Conservation (phyloP, 1,284 basidiomycete species). For the Apiotrichum siamense region DNA sequence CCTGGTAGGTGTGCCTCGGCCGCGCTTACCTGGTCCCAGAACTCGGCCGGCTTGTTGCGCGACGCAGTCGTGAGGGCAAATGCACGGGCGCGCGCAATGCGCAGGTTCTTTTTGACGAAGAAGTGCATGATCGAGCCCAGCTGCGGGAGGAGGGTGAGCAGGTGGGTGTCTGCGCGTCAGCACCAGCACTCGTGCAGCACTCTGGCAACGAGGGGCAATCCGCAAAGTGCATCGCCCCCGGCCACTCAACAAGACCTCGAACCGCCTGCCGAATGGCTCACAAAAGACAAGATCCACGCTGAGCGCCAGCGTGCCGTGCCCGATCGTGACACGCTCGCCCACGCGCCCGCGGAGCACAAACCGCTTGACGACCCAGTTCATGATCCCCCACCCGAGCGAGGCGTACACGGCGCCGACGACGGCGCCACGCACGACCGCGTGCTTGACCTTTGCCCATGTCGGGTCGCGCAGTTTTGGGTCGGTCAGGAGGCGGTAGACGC, state of each 20-base stretch:
- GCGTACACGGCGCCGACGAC: conserved; percentile 38
- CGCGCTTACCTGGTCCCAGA: conserved; percentile 55
- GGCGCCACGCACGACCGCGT: conserved; percentile 41
- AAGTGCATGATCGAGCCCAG: conserved; percentile 65
- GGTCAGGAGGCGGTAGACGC: conserved; percentile 40
- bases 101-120: conserved; percentile 71
- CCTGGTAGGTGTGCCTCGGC: not conserved
- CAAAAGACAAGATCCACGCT: conserved; percentile 37
- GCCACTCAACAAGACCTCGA: too few species aligned
- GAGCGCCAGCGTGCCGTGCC: conserved; percentile 22
- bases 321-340: conserved; percentile 27
- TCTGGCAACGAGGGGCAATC: too few species aligned
- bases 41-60: conserved; percentile 68
- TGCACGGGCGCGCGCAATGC: conserved; percentile 66
- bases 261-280: too few species aligned
- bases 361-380: conserved; percentile 39
- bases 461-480: conserved; percentile 40
- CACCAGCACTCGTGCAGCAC: too few species aligned
- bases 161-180: conserved; percentile 58
- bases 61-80: conserved; percentile 68
- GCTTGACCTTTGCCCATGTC: conserved; percentile 44
- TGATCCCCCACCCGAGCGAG: conserved; percentile 31
- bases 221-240: too few species aligned
- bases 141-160: conserved; percentile 66
- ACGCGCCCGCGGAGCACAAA: conserved; percentile 28